Evolutionary conservation across 257 asterid species (phyloP).

Genomic region (Nicotiana otophora): DNA sequence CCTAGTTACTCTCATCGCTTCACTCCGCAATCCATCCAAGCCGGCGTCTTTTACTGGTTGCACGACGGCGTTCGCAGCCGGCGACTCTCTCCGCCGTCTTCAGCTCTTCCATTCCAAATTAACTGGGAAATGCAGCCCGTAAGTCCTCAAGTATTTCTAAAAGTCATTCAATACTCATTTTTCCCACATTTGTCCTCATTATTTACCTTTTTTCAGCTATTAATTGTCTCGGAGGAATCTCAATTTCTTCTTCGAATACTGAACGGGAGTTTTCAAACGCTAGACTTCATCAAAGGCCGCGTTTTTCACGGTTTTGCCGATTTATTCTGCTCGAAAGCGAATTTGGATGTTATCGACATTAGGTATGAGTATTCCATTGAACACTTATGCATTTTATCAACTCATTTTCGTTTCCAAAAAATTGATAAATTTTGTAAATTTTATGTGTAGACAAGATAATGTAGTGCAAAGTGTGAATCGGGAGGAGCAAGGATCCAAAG

Average conservation of each 20-base stretch:
- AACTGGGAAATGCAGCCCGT: background rate
- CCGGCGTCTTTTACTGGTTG: background rate
- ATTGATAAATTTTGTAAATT: background rate
- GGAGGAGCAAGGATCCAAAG: conserved; percentile 17
- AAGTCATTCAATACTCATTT: background rate
- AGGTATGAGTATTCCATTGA: background rate
- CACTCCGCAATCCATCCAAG: background rate
- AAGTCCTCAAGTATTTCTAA: background rate
- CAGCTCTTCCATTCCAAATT: background rate
- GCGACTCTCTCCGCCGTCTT: background rate
- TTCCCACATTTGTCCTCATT: background rate
- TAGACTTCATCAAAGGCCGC: conserved; percentile 50
- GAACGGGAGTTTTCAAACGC: conserved; percentile 50
- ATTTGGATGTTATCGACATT: conserved; percentile 23
- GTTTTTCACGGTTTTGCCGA: conserved; percentile 31
- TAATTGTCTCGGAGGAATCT: conserved; percentile 53
- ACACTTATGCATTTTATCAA: background rate
- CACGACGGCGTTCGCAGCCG: background rate
- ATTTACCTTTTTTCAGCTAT: conserved; percentile 22
- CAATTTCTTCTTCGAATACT: conserved; percentile 45
- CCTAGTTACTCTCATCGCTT: background rate
- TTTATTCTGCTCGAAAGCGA: conserved; percentile 27
- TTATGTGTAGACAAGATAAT: conserved; percentile 13
- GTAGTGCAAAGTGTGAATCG: conserved; percentile 11
- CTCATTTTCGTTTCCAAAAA: background rate